A percentile compares a stretch with the other conserved stretches of the same genome.
These are phyloP conservation scores for Cyathus striatus DNA, from an alignment of 768 basidiomycete genomes.

Conservation along the genomic window DNA sequence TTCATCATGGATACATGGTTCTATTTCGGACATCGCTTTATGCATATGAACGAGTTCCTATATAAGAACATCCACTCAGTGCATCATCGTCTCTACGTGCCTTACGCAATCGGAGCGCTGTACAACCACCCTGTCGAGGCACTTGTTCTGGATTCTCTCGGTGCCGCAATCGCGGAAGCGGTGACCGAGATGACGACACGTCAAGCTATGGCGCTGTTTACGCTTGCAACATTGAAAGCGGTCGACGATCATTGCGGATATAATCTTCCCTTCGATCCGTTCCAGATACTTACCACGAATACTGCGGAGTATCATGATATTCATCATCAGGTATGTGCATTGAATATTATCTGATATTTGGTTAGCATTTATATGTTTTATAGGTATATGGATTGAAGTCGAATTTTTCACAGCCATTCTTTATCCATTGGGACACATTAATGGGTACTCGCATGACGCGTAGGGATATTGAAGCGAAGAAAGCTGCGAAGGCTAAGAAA, in stretches of 20 bases:
- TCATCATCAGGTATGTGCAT: constrained; percentile 76
- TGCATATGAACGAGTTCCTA: constrained; percentile 88
- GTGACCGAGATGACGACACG: constrained; percentile 66
- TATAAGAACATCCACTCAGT: constrained; percentile 90
- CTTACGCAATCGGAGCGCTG: constrained; percentile 93
- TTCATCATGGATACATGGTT: constrained; percentile 97
- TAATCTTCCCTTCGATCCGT: constrained; percentile 82
- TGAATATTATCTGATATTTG: background rate
- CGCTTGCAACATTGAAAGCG: constrained; percentile 82
- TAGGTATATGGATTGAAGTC: constrained; percentile 84
- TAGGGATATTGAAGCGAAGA: constrained; percentile 57
- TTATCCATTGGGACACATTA: constrained; percentile 87
- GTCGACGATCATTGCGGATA: constrained; percentile 97
- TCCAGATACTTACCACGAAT: constrained; percentile 81
- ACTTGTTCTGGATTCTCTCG: constrained; percentile 80
- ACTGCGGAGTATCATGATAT: constrained; percentile 98
- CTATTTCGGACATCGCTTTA: constrained; percentile 91
- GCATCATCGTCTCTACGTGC: constrained; percentile 95
- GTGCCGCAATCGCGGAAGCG: constrained; percentile 72
- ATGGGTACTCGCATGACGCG: constrained; percentile 84
- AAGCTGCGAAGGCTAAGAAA: no score
- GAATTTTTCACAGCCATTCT: constrained; percentile 95
- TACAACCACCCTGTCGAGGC: constrained; percentile 98
- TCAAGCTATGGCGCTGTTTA: constrained; percentile 82
- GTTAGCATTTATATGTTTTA: background rate